Percentiles rank a stretch among this genome's conserved stretches.
These are phyloP conservation scores for Dactylellina leptospora DNA, from an alignment of 2,329 filamentous ascomycete species.

Conservation along the genomic window DNA sequence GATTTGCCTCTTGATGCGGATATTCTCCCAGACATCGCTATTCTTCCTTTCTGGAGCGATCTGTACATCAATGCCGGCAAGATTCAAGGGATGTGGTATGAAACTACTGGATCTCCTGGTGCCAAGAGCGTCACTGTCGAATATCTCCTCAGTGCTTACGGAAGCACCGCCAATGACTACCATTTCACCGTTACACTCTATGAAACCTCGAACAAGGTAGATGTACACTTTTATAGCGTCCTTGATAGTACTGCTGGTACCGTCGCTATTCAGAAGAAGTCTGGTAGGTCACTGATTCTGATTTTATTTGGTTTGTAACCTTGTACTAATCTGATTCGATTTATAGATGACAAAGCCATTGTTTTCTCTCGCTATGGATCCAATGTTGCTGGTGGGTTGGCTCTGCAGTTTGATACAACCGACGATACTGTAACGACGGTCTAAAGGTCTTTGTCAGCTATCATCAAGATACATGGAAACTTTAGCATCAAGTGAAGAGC, in stretches of 20 bases:
- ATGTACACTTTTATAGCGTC: slow-evolving; percentile 18
- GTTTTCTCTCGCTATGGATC: slow-evolving; percentile 18
- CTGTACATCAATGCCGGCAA: slow-evolving; percentile 16
- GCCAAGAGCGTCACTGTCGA: slow-evolving; percentile 20
- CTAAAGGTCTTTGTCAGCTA: background rate
- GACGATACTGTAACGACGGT: slow-evolving; percentile 10
- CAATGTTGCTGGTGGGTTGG: slow-evolving; percentile 6
- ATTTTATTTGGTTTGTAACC: no score
- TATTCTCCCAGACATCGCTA: slow-evolving; percentile 37
- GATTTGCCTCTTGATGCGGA: slow-evolving; percentile 17
- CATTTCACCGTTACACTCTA: slow-evolving; percentile 29
- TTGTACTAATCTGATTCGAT: background rate
- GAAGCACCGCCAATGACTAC: slow-evolving; percentile 18
- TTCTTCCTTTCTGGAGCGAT: slow-evolving; percentile 47
- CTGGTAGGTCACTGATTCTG: slow-evolving; percentile 22
- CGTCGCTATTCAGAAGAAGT: slow-evolving; percentile 36
- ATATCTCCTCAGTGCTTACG: slow-evolving; percentile 23
- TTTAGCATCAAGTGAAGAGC: background rate
- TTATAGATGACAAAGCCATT: slow-evolving; percentile 6
- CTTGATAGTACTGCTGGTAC: slow-evolving; percentile 17
- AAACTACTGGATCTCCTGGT: slow-evolving; percentile 5
- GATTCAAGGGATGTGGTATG: slow-evolving; percentile 41
- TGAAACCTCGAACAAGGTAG: slow-evolving; percentile 24
- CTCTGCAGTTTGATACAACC: slow-evolving; percentile 20
- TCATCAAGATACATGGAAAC: background rate